Base-by-base conservation (phyloP, 192 early-diverging fungal genomes). In the Coemansia interrupta region DNA sequence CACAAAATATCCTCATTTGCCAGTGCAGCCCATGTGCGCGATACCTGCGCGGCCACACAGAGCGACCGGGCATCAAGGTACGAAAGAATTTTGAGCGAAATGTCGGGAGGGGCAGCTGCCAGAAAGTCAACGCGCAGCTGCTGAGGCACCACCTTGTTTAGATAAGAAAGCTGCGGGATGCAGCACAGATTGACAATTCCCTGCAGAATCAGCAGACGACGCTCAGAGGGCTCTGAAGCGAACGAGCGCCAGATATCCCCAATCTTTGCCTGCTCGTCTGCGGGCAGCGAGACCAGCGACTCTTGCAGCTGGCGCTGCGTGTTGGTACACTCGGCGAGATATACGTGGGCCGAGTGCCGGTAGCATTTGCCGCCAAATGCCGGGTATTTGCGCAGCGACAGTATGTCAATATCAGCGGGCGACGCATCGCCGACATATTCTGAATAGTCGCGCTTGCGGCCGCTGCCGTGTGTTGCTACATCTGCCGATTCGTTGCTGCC, bases 1-100 rank as follows among this genome's bases (percentile, higher is more conserved):
- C 96, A 99, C 14, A 99, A 81, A 7, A 87, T 76, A 63, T 99
- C 93, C 61, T 95, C 92, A 60, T 97, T 92, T 5, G 94, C 91
- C 12, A 95, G 58, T 15, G 53, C 54, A n/a, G 83, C 85, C 96
- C 96, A 99, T 4, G 70, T 56, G 12, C 82, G 85, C 52, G 83
- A 89, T 0, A 94, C 92, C 72, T 96, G 93, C 11, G 94, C 90
- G 20, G 91, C 92, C 57, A 86, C 89, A 61, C 95, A 97, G 20
- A 99, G 84, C 0, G 92, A 88, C 10, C 80, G 87, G 12, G 92
- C 95, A 66, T 99, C 96, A 19, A 99, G 80, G 64, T 92, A 96
- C 19, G 90, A 87, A 40, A 97, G 77, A 40, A 97, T 87, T 32
- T 89, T 81, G 40, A 95, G 81, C 30, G 90, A 83, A 28, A 98